Evolutionary conservation across 2,329 filamentous ascomycete species (phyloP).

Genomic region (Metarhizium rileyi): DNA sequence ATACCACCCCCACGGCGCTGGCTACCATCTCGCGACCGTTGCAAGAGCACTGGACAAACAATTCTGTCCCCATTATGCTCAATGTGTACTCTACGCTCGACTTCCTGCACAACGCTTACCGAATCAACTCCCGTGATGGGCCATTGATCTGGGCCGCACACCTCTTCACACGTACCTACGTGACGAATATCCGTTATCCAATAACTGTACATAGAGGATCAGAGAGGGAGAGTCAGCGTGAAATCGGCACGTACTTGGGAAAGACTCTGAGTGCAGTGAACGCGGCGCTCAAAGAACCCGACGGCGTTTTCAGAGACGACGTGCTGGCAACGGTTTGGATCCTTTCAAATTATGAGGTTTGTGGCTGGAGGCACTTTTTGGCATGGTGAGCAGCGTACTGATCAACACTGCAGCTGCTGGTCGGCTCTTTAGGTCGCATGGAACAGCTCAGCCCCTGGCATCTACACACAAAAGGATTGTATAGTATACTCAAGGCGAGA

Average conservation of each 20-base stretch:
- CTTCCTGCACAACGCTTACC: slow-evolving; percentile 24
- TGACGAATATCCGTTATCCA: slow-evolving; percentile 25
- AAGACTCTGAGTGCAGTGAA: slow-evolving; percentile 28
- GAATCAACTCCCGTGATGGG: slow-evolving; percentile 16
- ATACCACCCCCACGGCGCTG: slow-evolving; percentile 5
- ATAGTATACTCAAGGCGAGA: slow-evolving; percentile 26
- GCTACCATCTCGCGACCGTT: slow-evolving; percentile 14
- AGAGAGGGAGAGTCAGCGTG: slow-evolving; percentile 17
- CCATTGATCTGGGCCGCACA: slow-evolving; percentile 30
- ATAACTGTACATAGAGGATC: slow-evolving; percentile 19
- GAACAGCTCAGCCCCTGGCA: slow-evolving; percentile 25
- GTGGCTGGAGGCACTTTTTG: neutral
- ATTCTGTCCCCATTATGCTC: slow-evolving; percentile 29
- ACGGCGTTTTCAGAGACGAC: slow-evolving; percentile 22
- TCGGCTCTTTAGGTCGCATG: slow-evolving; percentile 23
- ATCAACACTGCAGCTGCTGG: slow-evolving; percentile 21
- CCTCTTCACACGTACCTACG: slow-evolving; percentile 29
- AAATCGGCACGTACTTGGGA: slow-evolving; percentile 26
- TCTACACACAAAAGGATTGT: slow-evolving; percentile 25
- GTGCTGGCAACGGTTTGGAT: slow-evolving; percentile 31
- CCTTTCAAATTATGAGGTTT: slow-evolving; percentile 29
- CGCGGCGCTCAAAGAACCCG: slow-evolving; percentile 22
- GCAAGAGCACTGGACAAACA: slow-evolving; percentile 27
- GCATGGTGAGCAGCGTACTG: slow-evolving; percentile 1
- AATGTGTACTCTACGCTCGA: slow-evolving; percentile 26